phyloP scores from a whole-genome alignment of 2,329 filamentous ascomycete species.

The Cladophialophora immunda region DNA sequence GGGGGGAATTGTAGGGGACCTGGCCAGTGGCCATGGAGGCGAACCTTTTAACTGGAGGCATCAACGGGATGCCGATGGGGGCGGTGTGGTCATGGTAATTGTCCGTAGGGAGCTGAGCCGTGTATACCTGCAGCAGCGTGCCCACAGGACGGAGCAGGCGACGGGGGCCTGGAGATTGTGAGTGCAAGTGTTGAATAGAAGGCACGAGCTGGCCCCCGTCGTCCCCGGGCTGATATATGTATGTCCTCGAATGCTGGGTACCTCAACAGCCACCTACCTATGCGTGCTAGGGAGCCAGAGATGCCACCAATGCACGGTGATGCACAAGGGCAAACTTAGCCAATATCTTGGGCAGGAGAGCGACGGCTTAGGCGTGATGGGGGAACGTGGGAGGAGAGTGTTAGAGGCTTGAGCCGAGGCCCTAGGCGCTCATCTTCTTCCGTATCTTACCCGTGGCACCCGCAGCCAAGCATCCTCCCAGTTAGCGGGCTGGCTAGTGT shows the following conservation, averaged over 20 bases:
- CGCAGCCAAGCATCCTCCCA: neutral
- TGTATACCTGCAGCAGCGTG: constrained; percentile 1
- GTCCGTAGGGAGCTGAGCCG: neutral
- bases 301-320: constrained; percentile 1
- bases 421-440: neutral
- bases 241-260: neutral
- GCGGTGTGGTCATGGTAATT: neutral
- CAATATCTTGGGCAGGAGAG: neutral
- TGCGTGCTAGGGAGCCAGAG: no score
- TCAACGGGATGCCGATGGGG: neutral
- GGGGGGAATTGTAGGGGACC: no score
- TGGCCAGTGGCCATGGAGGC: neutral
- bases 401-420: neutral
- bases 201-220: neutral
- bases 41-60: neutral
- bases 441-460: neutral
- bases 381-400: neutral
- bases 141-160: neutral
- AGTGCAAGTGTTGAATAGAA: neutral
- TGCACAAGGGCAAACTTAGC: neutral
- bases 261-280: neutral
- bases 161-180: neutral
- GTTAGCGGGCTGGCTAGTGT: neutral
- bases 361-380: neutral
- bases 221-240: constrained; percentile 4